phyloP scores from a whole-genome alignment of 441 rosid genomes.

The Populus hybrid region DNA sequence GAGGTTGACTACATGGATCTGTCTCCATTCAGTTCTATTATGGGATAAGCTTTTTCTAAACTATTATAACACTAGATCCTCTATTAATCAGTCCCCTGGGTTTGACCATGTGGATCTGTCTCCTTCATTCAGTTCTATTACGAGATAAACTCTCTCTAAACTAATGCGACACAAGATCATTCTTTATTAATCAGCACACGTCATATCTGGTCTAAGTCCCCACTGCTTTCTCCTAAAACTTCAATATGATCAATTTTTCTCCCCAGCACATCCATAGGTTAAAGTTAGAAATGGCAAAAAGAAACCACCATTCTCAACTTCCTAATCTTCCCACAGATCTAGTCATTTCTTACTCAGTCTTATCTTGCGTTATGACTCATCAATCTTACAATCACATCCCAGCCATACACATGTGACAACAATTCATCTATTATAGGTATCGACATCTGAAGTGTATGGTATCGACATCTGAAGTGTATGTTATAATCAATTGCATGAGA shows the following conservation, averaged over 20 bases:
- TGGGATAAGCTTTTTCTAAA: background rate
- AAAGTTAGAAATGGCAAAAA: background rate
- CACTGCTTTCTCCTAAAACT: background rate
- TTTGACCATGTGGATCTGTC: background rate
- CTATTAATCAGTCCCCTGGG: background rate
- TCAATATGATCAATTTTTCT: background rate
- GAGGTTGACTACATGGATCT: background rate
- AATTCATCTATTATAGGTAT: constrained; percentile 3
- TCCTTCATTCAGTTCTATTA: background rate
- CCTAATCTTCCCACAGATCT: background rate
- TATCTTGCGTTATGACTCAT: background rate
- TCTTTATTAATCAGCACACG: background rate
- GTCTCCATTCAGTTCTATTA: background rate
- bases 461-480: background rate
- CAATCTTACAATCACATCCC: background rate
- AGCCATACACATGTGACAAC: background rate
- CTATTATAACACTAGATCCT: background rate
- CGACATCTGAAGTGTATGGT: background rate
- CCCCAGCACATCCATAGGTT: background rate
- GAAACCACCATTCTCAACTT: background rate
- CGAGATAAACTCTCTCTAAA: background rate
- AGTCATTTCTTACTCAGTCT: background rate
- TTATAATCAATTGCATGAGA: background rate
- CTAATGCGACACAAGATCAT: background rate
- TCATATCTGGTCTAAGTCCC: background rate